phyloP scores from a whole-genome alignment of 2,329 filamentous ascomycete genomes.

The Pyrenophora graminea region DNA sequence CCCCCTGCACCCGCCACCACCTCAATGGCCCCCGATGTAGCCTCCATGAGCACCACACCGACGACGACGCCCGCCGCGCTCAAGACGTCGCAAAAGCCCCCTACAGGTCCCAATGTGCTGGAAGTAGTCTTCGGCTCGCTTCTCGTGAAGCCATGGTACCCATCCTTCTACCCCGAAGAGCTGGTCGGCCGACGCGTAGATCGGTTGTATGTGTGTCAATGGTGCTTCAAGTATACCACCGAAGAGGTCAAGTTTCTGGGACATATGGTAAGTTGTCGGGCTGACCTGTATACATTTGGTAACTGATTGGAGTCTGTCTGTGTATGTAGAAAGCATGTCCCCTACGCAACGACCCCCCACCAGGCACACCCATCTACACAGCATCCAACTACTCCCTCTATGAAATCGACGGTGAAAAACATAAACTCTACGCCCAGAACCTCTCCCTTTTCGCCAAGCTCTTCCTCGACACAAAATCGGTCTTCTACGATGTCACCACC shows the following conservation, averaged over 20 bases:
- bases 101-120: slow-evolving; percentile 74
- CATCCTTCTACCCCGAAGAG: slow-evolving; percentile 82
- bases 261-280: slow-evolving; percentile 42
- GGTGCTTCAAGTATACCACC: slow-evolving; percentile 91
- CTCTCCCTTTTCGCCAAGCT: slow-evolving; percentile 95
- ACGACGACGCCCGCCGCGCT: slow-evolving; percentile 13
- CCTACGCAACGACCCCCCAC: slow-evolving; percentile 52
- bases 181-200: slow-evolving; percentile 51
- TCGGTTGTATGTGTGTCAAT: slow-evolving; percentile 81
- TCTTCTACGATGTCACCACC: slow-evolving; percentile 93
- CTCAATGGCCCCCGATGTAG: slow-evolving; percentile 31
- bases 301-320: no score
- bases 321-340: slow-evolving; percentile 49
- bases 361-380: slow-evolving; percentile 76
- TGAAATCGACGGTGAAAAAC: slow-evolving; percentile 87
- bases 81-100: slow-evolving; percentile 23
- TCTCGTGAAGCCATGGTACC: slow-evolving; percentile 88
- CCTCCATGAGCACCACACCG: slow-evolving; percentile 24
- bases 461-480: slow-evolving; percentile 96
- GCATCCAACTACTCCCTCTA: slow-evolving; percentile 83
- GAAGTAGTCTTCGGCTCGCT: slow-evolving; percentile 84
- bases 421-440: slow-evolving; percentile 91
- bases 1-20: slow-evolving; percentile 8
- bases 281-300: background rate
- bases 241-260: slow-evolving; percentile 55